Conservation (phyloP, 2,329 filamentous ascomycete species). For the Alternaria metachromatica region DNA sequence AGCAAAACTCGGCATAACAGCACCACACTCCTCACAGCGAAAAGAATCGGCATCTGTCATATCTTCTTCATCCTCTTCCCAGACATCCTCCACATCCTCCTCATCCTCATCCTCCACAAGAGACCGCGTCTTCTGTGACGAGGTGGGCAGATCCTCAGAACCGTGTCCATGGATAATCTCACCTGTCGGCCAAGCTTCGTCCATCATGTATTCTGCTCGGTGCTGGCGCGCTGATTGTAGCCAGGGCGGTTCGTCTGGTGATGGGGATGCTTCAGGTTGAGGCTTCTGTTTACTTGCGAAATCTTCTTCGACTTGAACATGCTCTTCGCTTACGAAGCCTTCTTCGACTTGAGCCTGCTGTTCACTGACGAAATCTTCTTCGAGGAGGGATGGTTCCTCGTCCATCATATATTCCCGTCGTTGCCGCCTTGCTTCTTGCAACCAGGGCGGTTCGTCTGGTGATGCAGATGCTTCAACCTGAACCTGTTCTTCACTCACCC, state of each 20-base stretch:
- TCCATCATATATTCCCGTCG: background rate
- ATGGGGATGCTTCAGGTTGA: too few relatives aligned
- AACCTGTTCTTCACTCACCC: background rate
- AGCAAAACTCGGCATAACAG: slow-evolving; percentile 64
- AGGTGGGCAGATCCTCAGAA: slow-evolving; percentile 43
- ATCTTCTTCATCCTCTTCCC: slow-evolving; percentile 45
- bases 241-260: too few relatives aligned
- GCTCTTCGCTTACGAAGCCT: too few relatives aligned
- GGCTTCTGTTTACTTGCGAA: too few relatives aligned
- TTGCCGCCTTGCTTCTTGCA: background rate
- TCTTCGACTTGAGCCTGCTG: background rate
- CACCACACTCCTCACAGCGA: slow-evolving; percentile 59
- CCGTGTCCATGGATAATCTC: slow-evolving; percentile 17
- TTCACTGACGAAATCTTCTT: background rate
- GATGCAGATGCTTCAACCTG: background rate
- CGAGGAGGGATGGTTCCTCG: slow-evolving; percentile 29
- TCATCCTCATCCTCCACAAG: slow-evolving; percentile 3
- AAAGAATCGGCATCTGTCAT: slow-evolving; percentile 41
- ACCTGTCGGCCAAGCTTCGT: background rate
- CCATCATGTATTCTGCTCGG: background rate
- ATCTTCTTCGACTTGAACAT: too few relatives aligned
- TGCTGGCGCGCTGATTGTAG: too few relatives aligned
- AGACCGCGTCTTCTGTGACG: slow-evolving; percentile 28
- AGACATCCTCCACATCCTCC: slow-evolving; percentile 19
- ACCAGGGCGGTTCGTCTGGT: background rate